phyloP scores from a whole-genome alignment of 2,329 filamentous ascomycete genomes.

The Microdochium nivale region DNA sequence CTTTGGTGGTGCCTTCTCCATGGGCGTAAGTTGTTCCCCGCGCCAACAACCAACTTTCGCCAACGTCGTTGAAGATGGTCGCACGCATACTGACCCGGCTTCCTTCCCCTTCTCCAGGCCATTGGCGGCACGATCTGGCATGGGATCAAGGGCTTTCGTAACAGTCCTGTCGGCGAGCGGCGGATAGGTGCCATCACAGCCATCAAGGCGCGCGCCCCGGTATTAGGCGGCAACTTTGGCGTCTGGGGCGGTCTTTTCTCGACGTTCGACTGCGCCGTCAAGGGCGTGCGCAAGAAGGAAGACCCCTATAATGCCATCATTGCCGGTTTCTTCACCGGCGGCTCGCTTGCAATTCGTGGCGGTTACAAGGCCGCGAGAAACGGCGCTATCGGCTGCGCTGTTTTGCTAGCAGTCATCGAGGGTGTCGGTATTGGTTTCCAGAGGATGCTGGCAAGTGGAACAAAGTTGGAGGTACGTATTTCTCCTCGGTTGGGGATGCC shows the following conservation, averaged over 20 bases:
- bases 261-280: conserved; percentile 93
- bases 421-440: conserved; percentile 94
- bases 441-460: conserved; percentile 86
- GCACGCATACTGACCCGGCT: not conserved
- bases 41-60: not conserved
- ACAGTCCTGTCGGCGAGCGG: conserved; percentile 85
- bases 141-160: conserved; percentile 90
- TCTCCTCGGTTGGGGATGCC: not conserved
- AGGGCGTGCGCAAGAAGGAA: conserved; percentile 91
- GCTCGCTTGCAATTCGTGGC: conserved; percentile 82
- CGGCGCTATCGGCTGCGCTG: conserved; percentile 91
- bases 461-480: conserved; percentile 60
- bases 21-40: conserved; percentile 64
- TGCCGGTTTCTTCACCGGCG: conserved; percentile 93
- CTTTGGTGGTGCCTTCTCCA: conserved; percentile 93
- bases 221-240: conserved; percentile 95
- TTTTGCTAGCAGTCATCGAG: conserved; percentile 91
- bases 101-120: conserved; percentile 34
- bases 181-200: conserved; percentile 93
- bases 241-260: conserved; percentile 96
- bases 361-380: conserved; percentile 89
- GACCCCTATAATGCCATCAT: conserved; percentile 98
- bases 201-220: conserved; percentile 93
- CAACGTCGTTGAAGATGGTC: conserved; percentile 3
- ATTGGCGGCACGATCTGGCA: conserved; percentile 87